Base-by-base conservation (phyloP, 768 basidiomycete species). In the Xerocomellus intermedius region DNA sequence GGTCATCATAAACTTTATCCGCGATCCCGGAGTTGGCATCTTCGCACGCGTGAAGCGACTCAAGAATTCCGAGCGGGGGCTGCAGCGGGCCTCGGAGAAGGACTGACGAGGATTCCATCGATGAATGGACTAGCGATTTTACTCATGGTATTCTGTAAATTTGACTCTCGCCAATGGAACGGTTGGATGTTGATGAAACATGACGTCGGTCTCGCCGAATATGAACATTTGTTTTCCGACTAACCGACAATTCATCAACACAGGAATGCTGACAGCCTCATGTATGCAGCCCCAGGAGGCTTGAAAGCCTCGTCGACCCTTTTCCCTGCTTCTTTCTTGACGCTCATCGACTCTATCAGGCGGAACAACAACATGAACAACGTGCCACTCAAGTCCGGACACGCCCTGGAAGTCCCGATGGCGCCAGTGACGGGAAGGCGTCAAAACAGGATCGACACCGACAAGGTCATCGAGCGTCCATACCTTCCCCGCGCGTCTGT, bases 1-100 rank as follows among this genome's bases (percentile, higher is more conserved):
- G 86, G 89, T 98, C 35, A 93, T 88, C 3, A 77, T 90, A 52
- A 93, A 93, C 73, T 99, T 99, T 69, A 97, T 99, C 52, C 84
- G 92, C 26, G 94, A 97, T 62, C 79, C 80, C 14, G 85, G 89
- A 57, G 91, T 94, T 28, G 94, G 94, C 3, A 84, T 98, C 59
- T 96, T 88, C 70, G 86, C 91, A 13, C 79, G 95, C 8, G 91
- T 86, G 8, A 98, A 98, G 72, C 76, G 95, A 66, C 55, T 84
- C 58, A 73, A 52, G 65, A 84, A 62, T 60, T 6, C 62, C 61
- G 13, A 58, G 38, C 36, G 49, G 14, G 17, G 52, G 28, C 19
- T 50, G 33, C 32, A 47, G 52, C 30, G 60, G 48, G 32, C 54
- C 26, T 24, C 48, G 2, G 58, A 61, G 24, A 61, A 46, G 45